Base-by-base conservation (phyloP, 2,329 filamentous ascomycete species). In the Lachnellula suecica region DNA sequence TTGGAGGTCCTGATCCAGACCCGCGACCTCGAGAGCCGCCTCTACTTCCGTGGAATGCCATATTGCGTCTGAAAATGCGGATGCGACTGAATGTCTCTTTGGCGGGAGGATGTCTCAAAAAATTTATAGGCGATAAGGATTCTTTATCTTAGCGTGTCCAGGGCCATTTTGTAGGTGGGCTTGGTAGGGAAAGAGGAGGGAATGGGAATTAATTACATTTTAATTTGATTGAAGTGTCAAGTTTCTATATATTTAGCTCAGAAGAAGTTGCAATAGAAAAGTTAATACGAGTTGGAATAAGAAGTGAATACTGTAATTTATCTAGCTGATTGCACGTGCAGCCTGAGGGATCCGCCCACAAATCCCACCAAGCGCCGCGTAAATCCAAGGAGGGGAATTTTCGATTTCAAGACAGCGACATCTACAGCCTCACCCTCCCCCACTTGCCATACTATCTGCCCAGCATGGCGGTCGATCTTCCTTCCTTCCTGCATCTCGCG, bases 401-500 rank as follows among this genome's bases (percentile, higher is more conserved):
- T 56, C 31, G 47, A 59, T 43, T n/a, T n/a, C 43, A 27, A 45
- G 47, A 25, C 44, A 51, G 41, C 38, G 29, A 53, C 51, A 23
- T 43, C 35, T 44, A 49, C 47, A 45, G 51, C 43, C 47, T 51
- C 53, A 31, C 52, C 49, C 37, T 37, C 37, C 40, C 45, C 56
- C 52, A 61, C 42, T 35, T 49, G 34, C 40, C 34, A 58, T 47
- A 47, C 51, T 57, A 50, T 61, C n/a, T 71, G 72, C 75, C 74
- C 82, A 91, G 68, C 74, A 96, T 96, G 91, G 87, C 90, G 72
- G 78, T 83, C 69, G 78, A 60, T 50, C 80, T 83, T 67, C 88
- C 93, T 72, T 88, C 89, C 60, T 97, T 96, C 79, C 85, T 97
- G 68, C 94, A 99, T 74, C 87, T 99, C 63, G 87, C 93, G 69